Evolutionary conservation across 2,329 filamentous ascomycete genomes (phyloP).

Genomic region (Sporothrix brasiliensis): DNA sequence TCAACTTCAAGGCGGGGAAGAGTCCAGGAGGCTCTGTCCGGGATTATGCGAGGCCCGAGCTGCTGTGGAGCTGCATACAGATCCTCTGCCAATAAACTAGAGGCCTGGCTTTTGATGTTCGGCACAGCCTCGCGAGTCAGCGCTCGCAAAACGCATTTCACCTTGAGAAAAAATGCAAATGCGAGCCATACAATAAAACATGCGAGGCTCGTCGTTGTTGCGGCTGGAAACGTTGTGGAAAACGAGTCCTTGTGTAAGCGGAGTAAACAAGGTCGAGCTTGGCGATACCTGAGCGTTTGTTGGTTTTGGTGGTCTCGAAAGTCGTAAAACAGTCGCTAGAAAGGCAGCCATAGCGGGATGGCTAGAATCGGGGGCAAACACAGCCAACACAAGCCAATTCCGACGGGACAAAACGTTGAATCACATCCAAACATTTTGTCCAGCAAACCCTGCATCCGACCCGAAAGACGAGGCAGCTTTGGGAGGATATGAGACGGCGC

Average conservation of each 20-base stretch:
- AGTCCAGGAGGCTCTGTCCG: conserved; percentile 13
- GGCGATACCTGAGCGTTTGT: no score
- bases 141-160: not conserved
- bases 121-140: conserved; percentile 17
- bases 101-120: not conserved
- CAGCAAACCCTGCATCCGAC: not conserved
- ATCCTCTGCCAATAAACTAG: not conserved
- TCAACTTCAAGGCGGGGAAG: not conserved
- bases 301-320: no score
- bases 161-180: not conserved
- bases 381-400: no score
- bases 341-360: no score
- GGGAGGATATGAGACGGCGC: no score
- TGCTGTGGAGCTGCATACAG: conserved; percentile 2
- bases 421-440: not conserved
- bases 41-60: not conserved
- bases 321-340: no score
- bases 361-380: not conserved
- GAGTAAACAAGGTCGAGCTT: not conserved
- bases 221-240: not conserved
- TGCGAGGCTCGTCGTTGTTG: not conserved
- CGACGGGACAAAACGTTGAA: no score
- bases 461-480: not conserved
- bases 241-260: not conserved
- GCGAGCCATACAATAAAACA: no score